Evolutionary conservation across 192 early-diverging fungal genomes (phyloP).

Genomic region (Tieghemiomyces parasiticus): DNA sequence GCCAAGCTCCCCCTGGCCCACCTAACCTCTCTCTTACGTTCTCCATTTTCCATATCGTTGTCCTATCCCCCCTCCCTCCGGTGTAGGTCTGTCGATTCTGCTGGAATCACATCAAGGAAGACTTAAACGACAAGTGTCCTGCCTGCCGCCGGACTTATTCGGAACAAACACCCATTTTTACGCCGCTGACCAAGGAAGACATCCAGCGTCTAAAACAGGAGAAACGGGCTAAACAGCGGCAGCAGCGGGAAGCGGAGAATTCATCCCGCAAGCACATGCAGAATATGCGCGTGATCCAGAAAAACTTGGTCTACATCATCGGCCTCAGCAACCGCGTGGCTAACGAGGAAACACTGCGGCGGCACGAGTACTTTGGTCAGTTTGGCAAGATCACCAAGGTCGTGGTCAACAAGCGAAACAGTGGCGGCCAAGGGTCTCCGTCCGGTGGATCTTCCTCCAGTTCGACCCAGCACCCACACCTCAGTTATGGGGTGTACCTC

Average conservation of each 20-base stretch:
- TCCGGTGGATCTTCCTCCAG: constrained; percentile 18
- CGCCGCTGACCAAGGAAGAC: constrained; percentile 14
- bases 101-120: constrained; percentile 94
- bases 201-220: constrained; percentile 56
- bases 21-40: too few species aligned
- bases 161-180: constrained; percentile 80
- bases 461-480: constrained; percentile 6
- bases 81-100: constrained; percentile 95
- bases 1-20: too few species aligned
- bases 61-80: constrained; percentile 1
- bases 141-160: constrained; percentile 85
- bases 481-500: constrained; percentile 71
- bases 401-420: constrained; percentile 73
- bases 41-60: too few species aligned
- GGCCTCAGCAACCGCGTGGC: constrained; percentile 74
- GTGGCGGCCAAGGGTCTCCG: constrained; percentile 25
- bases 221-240: constrained; percentile 81
- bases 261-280: constrained; percentile 61
- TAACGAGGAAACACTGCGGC: constrained; percentile 78
- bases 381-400: constrained; percentile 92
- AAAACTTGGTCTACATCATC: constrained; percentile 95
- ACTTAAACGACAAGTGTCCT: constrained; percentile 85
- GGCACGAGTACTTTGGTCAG: constrained; percentile 92
- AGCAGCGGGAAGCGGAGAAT: constrained; percentile 78
- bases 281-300: constrained; percentile 90